Base-by-base conservation (phyloP, 2,329 filamentous ascomycete genomes). In the Plectosphaerella sp. region DNA sequence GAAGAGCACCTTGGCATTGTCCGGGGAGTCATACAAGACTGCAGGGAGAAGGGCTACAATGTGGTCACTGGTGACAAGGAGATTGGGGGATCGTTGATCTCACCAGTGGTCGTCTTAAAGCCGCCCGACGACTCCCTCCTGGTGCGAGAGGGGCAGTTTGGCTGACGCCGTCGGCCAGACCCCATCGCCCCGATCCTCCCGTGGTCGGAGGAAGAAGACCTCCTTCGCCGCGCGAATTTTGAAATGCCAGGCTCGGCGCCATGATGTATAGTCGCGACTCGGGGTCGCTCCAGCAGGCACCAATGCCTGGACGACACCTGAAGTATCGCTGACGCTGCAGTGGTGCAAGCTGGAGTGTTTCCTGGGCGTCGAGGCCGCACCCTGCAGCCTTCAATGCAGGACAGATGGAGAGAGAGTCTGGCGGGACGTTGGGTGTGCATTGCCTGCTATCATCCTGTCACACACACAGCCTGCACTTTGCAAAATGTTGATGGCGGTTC, bases 161-260 rank as follows among this genome's bases (percentile, higher is more conserved):
- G 35, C n/a, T 37, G n/a, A 37, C 7, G 12, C 12, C 5, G 5
- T 28, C 76, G 76, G 77, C 0, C n/a, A n/a, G n/a, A n/a, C n/a
- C 86, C 86, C 0, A 82, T 89, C 36, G 73, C 87, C 1, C 84
- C 85, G 0, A 67, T 87, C 10, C 61, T 87, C 51, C 76, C 75
- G 18, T 89, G 83, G 82, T 70, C 70, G 0, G 73, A 78, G 24
- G 84, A 88, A 54, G 76, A 76, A 6, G 82, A 86, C 18, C 80
- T 84, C 0, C 67, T 87, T 33, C 62, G 63, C 2, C 73, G 80
- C 5, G 81, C 78, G 1, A 86, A 85, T 54, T 73, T 16, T 68
- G 69, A 3, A 70, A 77, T 20, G 75, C 72, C 28, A 82, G 79
- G 0, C 72, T 85, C 1, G 80, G 79, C 0, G 76, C 79, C 2